phyloP scores from a whole-genome alignment of 2,329 filamentous ascomycete species.

The Trichoderma brevicompactum region DNA sequence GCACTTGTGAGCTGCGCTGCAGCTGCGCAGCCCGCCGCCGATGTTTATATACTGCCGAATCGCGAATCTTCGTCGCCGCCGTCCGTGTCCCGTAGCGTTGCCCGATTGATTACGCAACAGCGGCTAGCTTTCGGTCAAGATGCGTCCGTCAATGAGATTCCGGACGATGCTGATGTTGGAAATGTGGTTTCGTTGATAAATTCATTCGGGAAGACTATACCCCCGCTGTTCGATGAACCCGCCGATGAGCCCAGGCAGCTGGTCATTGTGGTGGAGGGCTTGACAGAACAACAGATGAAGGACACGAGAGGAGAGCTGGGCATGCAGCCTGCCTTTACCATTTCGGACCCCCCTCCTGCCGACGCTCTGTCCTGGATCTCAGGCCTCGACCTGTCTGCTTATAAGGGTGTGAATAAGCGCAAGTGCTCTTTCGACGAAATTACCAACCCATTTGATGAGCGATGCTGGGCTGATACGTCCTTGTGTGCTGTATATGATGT shows the following conservation, averaged over 20 bases:
- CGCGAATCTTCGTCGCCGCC: constrained; percentile 41
- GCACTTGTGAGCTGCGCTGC: constrained; percentile 46
- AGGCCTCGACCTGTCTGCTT: constrained; percentile 47
- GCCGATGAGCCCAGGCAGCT: constrained; percentile 54
- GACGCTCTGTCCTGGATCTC: constrained; percentile 50
- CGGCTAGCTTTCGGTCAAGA: constrained; percentile 55
- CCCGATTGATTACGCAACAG: constrained; percentile 63
- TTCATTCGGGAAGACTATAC: constrained; percentile 59
- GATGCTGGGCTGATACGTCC: constrained; percentile 52
- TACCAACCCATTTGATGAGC: constrained; percentile 48
- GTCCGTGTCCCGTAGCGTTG: constrained; percentile 57
- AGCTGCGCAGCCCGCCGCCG: constrained; percentile 49
- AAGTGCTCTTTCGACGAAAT: constrained; percentile 47
- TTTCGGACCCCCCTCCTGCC: constrained; percentile 51
- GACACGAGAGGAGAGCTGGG: constrained; percentile 47
- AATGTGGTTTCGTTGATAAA: constrained; percentile 63
- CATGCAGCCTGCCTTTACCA: constrained; percentile 53
- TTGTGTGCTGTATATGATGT: constrained; percentile 51
- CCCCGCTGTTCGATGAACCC: constrained; percentile 54
- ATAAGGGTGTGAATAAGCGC: constrained; percentile 44
- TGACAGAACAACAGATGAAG: constrained; percentile 52
- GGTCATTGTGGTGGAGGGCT: constrained; percentile 62
- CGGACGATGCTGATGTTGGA: constrained; percentile 45
- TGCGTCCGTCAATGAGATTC: constrained; percentile 53
- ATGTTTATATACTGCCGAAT: constrained; percentile 58